Conservation (phyloP, 2,329 filamentous ascomycete species). For the Hymenoscyphus infarciens region DNA sequence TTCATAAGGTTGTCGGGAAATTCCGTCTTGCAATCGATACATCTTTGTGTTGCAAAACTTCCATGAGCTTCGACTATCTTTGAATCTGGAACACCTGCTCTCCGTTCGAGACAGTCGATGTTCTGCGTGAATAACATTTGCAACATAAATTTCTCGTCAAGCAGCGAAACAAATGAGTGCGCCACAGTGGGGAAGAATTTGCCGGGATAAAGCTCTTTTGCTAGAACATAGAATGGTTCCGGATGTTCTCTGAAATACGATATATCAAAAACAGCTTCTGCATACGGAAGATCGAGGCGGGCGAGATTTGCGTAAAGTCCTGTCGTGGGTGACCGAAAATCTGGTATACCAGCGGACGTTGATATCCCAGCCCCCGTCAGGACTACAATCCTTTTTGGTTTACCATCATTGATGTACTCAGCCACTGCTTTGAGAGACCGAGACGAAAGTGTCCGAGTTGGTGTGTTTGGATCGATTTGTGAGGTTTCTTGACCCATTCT, state of each 20-base stretch:
- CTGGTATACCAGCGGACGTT: constrained; percentile 74
- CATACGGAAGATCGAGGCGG: constrained; percentile 77
- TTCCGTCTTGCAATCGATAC: constrained; percentile 76
- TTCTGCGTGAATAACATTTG: constrained; percentile 94
- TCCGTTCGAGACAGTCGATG: constrained; percentile 90
- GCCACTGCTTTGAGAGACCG: constrained; percentile 73
- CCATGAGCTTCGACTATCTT: constrained; percentile 92
- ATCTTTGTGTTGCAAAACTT: constrained; percentile 86
- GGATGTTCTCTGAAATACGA: constrained; percentile 82
- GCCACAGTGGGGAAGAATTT: constrained; percentile 84
- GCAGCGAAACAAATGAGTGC: constrained; percentile 81
- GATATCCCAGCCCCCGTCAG: constrained; percentile 90
- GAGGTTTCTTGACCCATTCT: constrained; percentile 89
- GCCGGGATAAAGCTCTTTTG: constrained; percentile 88
- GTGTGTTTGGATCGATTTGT: constrained; percentile 56
- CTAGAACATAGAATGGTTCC: constrained; percentile 85
- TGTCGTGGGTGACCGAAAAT: constrained; percentile 90
- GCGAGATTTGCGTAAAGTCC: constrained; percentile 92
- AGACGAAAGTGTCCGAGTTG: constrained; percentile 61
- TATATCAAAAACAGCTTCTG: constrained; percentile 94
- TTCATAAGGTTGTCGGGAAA: constrained; percentile 76
- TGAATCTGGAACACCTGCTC: constrained; percentile 76
- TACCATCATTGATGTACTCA: constrained; percentile 70
- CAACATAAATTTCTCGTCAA: constrained; percentile 74
- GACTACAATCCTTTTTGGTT: constrained; percentile 71